phyloP scores from a whole-genome alignment of 2,329 filamentous ascomycete genomes.

The Fusarium stilboides region DNA sequence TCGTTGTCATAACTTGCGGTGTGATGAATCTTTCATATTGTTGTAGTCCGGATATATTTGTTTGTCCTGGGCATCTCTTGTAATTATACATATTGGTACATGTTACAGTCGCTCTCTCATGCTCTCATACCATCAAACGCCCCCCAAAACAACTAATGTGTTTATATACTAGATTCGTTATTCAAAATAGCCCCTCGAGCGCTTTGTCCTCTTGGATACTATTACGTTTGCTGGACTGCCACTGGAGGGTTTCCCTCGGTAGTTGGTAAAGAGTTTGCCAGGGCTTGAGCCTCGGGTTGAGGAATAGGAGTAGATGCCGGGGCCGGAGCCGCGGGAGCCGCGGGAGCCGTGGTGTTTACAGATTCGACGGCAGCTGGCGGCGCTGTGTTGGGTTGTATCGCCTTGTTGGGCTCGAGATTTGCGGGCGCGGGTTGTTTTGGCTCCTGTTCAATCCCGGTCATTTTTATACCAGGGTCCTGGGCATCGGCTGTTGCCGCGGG shows the following conservation, averaged over 20 bases:
- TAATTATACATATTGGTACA: slow-evolving; percentile 12
- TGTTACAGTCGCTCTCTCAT: slow-evolving; percentile 8
- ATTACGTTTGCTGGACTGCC: slow-evolving; percentile 4
- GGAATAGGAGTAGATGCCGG: slow-evolving; percentile 3
- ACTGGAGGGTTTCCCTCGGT: background rate
- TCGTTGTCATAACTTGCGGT: background rate
- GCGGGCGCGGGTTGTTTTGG: slow-evolving; percentile 7
- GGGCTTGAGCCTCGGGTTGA: slow-evolving; percentile 1
- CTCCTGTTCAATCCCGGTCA: slow-evolving; percentile 12
- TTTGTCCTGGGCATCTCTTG: background rate
- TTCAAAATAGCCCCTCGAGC: background rate
- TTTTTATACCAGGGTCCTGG: slow-evolving; percentile 11
- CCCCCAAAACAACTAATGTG: background rate
- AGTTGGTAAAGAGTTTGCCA: slow-evolving; percentile 8
- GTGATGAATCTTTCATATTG: background rate
- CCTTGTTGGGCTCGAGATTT: slow-evolving; percentile 21
- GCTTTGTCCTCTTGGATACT: background rate
- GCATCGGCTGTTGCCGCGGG: slow-evolving; percentile 17
- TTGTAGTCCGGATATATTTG: background rate
- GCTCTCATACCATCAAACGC: slow-evolving; percentile 6
- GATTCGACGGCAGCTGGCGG: slow-evolving; percentile 11
- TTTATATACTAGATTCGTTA: background rate
- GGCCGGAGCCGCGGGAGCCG: slow-evolving; percentile 17
- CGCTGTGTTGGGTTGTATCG: slow-evolving; percentile 13
- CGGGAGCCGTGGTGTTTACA: slow-evolving; percentile 13